Evolutionary conservation across 148 eudicot genomes (phyloP).

Genomic region (Suaeda aralocaspica): DNA sequence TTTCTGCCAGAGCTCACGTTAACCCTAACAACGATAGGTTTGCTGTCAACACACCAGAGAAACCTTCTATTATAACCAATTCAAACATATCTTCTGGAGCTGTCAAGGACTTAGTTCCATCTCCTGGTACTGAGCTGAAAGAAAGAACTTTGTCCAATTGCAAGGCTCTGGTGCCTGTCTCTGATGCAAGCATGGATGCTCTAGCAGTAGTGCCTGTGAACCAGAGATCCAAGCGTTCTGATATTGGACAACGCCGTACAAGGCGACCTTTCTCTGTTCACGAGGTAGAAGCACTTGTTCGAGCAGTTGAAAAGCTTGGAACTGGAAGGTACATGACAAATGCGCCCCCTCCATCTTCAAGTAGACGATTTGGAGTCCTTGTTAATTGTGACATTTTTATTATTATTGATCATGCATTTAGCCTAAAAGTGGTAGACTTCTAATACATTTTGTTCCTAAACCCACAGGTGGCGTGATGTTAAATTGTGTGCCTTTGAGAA

Average conservation of each 20-base stretch:
- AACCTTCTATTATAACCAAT: constrained; percentile 32
- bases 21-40: constrained; percentile 19
- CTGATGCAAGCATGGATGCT: constrained; percentile 46
- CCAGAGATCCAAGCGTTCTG: constrained; percentile 56
- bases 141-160: constrained; percentile 40
- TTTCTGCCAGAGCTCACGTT: constrained; percentile 24
- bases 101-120: constrained; percentile 45
- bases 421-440: not conserved
- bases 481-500: constrained; percentile 83
- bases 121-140: constrained; percentile 27
- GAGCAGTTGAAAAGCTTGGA: constrained; percentile 95
- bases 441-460: constrained; percentile 6
- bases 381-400: not conserved
- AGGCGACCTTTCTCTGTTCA: constrained; percentile 91
- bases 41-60: constrained; percentile 24
- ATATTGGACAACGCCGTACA: constrained; percentile 82
- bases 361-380: not conserved
- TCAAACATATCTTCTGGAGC: constrained; percentile 32
- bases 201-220: constrained; percentile 61
- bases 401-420: not conserved
- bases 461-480: constrained; percentile 94
- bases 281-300: constrained; percentile 96
- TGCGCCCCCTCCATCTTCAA: not conserved
- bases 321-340: constrained; percentile 71
- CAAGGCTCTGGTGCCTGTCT: constrained; percentile 60